These are phyloP conservation scores for Neofusicoccum ribis DNA, from an alignment of 2,329 filamentous ascomycete species.

Conservation along the genomic window DNA sequence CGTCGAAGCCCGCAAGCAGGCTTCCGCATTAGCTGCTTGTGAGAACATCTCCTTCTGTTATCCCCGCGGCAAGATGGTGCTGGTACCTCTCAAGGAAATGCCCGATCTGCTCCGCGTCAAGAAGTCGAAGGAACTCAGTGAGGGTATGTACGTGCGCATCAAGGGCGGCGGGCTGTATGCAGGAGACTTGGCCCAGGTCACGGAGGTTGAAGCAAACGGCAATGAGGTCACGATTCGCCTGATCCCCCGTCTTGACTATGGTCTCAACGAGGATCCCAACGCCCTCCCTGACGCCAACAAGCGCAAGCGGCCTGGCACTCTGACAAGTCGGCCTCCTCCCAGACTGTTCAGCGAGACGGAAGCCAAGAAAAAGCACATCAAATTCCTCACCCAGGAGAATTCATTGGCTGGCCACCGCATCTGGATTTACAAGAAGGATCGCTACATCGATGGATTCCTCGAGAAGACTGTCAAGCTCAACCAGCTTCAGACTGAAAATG, in stretches of 20 bases:
- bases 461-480: conserved; percentile 93
- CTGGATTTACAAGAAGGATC: conserved; percentile 76
- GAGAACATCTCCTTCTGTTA: conserved; percentile 89
- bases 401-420: conserved; percentile 67
- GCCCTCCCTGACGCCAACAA: conserved; percentile 64
- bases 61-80: conserved; percentile 78
- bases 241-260: conserved; percentile 91
- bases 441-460: conserved; percentile 89
- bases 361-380: conserved; percentile 81
- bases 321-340: conserved; percentile 68
- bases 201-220: conserved; percentile 91
- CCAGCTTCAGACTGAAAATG: conserved; percentile 79
- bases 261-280: conserved; percentile 74
- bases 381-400: conserved; percentile 56
- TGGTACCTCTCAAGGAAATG: conserved; percentile 97
- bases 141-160: conserved; percentile 89
- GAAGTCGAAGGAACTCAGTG: conserved; percentile 82
- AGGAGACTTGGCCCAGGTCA: conserved; percentile 86
- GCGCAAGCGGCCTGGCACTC: conserved; percentile 68
- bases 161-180: conserved; percentile 77
- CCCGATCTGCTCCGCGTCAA: conserved; percentile 84
- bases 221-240: conserved; percentile 83
- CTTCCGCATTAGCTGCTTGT: conserved; percentile 79
- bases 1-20: conserved; percentile 84
- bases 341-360: conserved; percentile 91